Evolutionary conservation across 768 basidiomycete species (phyloP).

Genomic region (Suillus brevipes): DNA sequence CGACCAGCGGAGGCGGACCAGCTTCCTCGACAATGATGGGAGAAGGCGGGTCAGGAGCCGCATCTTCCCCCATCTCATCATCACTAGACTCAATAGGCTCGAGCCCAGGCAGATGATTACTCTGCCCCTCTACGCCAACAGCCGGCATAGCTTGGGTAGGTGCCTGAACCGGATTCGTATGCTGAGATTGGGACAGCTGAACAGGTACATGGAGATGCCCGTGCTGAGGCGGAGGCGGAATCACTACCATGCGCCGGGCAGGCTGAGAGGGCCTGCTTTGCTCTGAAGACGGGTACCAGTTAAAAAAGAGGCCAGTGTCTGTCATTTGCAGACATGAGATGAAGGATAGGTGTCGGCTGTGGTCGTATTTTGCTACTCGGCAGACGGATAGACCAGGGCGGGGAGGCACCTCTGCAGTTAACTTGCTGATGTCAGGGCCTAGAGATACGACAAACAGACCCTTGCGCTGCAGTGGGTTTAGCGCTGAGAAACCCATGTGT

Average conservation of each 20-base stretch:
- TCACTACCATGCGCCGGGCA: background rate
- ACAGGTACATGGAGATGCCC: background rate
- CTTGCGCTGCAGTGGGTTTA: constrained; percentile 9
- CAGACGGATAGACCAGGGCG: constrained; percentile 31
- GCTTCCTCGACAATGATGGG: background rate
- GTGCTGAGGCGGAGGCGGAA: background rate
- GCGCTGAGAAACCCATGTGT: background rate
- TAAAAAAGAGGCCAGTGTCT: constrained; percentile 51
- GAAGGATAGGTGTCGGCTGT: constrained; percentile 15
- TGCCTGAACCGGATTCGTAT: background rate
- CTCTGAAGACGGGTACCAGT: constrained; percentile 38
- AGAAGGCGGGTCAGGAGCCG: background rate
- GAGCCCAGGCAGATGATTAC: constrained; percentile 1
- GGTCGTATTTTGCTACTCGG: constrained; percentile 19
- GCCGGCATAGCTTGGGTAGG: background rate
- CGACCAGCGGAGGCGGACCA: background rate
- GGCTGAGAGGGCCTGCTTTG: background rate
- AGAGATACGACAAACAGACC: constrained; percentile 30
- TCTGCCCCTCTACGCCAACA: background rate
- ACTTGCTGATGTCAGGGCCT: constrained; percentile 21
- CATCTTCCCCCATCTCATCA: background rate
- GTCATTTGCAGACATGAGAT: constrained; percentile 59
- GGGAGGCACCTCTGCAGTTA: constrained; percentile 32
- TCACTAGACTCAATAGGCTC: constrained; percentile 3
- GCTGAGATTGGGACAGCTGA: background rate